phyloP scores from a whole-genome alignment of 2,329 filamentous ascomycete genomes.

The Verruconis gallopava region DNA sequence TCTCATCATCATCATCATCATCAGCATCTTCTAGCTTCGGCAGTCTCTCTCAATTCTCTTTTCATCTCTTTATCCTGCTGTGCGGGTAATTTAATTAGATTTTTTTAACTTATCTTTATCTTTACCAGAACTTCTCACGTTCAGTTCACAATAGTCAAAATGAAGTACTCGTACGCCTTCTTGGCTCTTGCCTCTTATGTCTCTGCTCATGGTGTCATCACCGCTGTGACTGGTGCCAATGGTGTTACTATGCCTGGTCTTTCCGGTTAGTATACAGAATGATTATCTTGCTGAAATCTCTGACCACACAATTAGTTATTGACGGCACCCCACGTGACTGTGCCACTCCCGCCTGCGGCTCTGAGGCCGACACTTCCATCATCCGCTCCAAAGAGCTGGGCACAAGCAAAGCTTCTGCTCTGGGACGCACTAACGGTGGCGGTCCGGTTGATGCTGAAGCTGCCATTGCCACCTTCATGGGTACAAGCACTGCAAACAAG shows the following conservation, averaged over 20 bases:
- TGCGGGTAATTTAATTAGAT: conserved; percentile 4
- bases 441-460: conserved; percentile 45
- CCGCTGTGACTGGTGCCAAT: conserved; percentile 45
- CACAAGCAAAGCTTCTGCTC: conserved; percentile 40
- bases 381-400: conserved; percentile 49
- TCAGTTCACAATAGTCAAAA: conserved; percentile 21
- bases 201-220: conserved; percentile 47
- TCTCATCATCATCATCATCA: conserved; percentile 9
- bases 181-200: conserved; percentile 34
- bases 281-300: conserved; percentile 4
- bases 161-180: conserved; percentile 36
- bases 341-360: conserved; percentile 45
- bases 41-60: not conserved
- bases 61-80: conserved; percentile 7
- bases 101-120: conserved; percentile 2
- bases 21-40: conserved; percentile 7
- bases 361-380: conserved; percentile 59
- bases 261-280: conserved; percentile 27
- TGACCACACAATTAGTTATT: conserved; percentile 31
- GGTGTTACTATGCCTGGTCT: conserved; percentile 51
- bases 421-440: conserved; percentile 50
- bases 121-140: conserved; percentile 3
- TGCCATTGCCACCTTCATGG: conserved; percentile 50
- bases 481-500: conserved; percentile 19
- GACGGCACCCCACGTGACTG: conserved; percentile 59